Evolutionary conservation across 768 basidiomycete genomes (phyloP), one percentile per base, ranked within the genome.

Genomic region (Suillus lakei): DNA sequence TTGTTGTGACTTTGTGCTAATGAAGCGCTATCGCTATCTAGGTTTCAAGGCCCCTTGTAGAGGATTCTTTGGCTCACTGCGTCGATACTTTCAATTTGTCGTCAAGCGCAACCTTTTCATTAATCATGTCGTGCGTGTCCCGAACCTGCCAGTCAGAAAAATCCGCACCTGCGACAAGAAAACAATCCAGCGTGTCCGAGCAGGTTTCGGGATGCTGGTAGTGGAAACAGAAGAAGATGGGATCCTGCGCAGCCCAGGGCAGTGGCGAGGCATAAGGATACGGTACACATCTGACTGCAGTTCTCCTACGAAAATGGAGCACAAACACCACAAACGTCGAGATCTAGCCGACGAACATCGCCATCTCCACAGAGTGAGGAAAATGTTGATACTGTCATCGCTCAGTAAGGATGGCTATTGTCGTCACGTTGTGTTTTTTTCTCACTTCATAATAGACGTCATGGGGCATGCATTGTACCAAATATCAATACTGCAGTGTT

Each of bases 81-180:
- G 18, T 18, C 38, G 41, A 7, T 18, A 64, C 58, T 63, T 60
- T 64, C 28, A 51, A 41, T 43, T 54, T 44, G 39, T 41, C 55
- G 36, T 26, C 66, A 93, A 89, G 93, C 94, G 76, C 79, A 78
- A 46, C 93, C 95, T 72, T 93, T 93, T 77, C 87, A 85, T 69
- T 81, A 80, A 34, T 87, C 82, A 3, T 97, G 98, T 75, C 85
- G 85, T 74, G 89, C 91, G 6, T 99, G 98, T 75, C 81, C 79
- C 3, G 88, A 94, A 64, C 67, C 87, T 0, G 74, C 81, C 48
- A 99, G 97, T 72, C 87, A 89, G 53, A 87, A 70, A 98, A 98
- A 78, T 99, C 99, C n/a, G n/a, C 68, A 92, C 98, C 67, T 83
- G 86, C 18, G 91, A 91, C 70, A 86, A 85, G 69, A 87, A 83